phyloP scores from a whole-genome alignment of 768 basidiomycete species.

The Filobasidium floriforme region DNA sequence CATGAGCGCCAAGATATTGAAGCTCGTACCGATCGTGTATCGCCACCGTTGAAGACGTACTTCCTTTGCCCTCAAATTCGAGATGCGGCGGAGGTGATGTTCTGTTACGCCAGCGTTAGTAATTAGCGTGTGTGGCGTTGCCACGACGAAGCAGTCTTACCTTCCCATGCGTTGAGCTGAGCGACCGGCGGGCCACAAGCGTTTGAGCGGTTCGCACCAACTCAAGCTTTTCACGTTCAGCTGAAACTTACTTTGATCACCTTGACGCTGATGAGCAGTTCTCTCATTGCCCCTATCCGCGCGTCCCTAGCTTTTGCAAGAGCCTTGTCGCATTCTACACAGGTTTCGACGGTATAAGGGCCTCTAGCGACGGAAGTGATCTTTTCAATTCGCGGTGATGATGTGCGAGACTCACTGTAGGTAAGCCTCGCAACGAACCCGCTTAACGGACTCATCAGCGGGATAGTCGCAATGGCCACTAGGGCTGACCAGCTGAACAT shows the following conservation, averaged over 20 bases:
- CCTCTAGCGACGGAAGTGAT: neutral
- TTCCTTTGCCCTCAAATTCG: conserved; percentile 28
- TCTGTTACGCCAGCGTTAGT: conserved; percentile 8
- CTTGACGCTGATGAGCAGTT: conserved; percentile 36
- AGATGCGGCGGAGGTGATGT: conserved; percentile 28
- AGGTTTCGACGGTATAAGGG: conserved; percentile 10
- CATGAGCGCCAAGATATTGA: conserved; percentile 37
- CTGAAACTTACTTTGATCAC: conserved; percentile 41
- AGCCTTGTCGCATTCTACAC: conserved; percentile 33
- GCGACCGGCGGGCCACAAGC: neutral
- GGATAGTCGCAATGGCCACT: conserved; percentile 34
- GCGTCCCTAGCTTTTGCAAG: conserved; percentile 33
- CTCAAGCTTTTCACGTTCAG: too few species aligned
- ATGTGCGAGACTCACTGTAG: neutral
- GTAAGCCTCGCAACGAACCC: neutral
- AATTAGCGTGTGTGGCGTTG: neutral
- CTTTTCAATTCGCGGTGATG: neutral
- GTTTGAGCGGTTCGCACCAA: conserved; percentile 7
- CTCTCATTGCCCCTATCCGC: conserved; percentile 33
- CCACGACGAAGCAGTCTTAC: neutral
- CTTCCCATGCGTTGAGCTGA: conserved; percentile 38
- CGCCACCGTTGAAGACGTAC: conserved; percentile 38
- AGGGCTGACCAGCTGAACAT: conserved; percentile 38
- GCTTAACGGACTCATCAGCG: conserved; percentile 28
- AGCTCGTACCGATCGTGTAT: conserved; percentile 37